Evolutionary conservation across 805 yeast genomes (phyloP).

Genomic region (Nakazawaea peltata): DNA sequence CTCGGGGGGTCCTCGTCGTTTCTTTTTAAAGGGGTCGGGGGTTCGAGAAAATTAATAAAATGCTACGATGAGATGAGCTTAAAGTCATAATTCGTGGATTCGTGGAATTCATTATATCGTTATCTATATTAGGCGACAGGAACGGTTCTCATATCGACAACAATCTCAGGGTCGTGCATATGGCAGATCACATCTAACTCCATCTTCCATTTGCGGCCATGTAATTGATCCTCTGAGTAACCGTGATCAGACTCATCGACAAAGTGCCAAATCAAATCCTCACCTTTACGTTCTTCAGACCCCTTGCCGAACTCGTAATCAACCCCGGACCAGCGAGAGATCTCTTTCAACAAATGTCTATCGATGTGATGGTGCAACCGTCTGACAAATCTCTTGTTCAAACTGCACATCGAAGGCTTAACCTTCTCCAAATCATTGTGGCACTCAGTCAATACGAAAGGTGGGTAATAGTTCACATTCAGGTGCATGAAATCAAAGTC

Average conservation of each 20-base stretch:
- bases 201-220: slow-evolving; percentile 55
- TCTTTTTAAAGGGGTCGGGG: no score
- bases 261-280: slow-evolving; percentile 55
- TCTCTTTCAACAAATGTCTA: slow-evolving; percentile 62
- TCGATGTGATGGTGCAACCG: slow-evolving; percentile 70
- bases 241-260: slow-evolving; percentile 53
- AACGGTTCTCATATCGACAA: slow-evolving; percentile 54
- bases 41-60: no score
- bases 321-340: slow-evolving; percentile 54
- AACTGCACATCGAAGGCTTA: slow-evolving; percentile 64
- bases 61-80: no score
- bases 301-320: slow-evolving; percentile 29
- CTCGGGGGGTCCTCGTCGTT: no score
- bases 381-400: slow-evolving; percentile 63
- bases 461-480: slow-evolving; percentile 61
- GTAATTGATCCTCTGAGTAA: slow-evolving; percentile 29
- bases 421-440: slow-evolving; percentile 66
- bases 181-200: slow-evolving; percentile 58
- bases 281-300: slow-evolving; percentile 38
- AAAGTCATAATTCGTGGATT: no score
- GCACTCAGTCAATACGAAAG: slow-evolving; percentile 58
- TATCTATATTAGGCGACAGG: no score
- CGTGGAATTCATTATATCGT: no score
- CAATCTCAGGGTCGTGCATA: slow-evolving; percentile 58
- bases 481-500: slow-evolving; percentile 66